phyloP scores from a whole-genome alignment of 2,329 filamentous ascomycete species.

The Beauveria australis region DNA sequence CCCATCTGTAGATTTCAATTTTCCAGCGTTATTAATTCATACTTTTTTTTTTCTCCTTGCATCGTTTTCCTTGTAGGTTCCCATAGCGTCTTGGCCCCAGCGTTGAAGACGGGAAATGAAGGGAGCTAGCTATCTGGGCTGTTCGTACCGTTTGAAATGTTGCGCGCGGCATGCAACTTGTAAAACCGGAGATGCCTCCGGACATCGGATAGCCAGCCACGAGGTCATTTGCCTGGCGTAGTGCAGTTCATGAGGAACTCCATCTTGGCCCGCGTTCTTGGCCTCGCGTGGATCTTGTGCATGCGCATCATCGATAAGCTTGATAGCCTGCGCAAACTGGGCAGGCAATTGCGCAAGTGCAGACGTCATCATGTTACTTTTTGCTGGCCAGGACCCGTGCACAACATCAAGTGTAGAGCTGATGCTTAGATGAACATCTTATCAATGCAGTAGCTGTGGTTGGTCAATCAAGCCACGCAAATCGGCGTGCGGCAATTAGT shows the following conservation, averaged over 20 bases:
- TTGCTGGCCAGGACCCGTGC: neutral
- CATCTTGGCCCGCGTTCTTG: slow-evolving; percentile 27
- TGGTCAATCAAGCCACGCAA: neutral
- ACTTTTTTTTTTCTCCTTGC: too few relatives aligned
- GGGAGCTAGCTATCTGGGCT: neutral
- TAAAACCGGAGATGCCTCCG: slow-evolving; percentile 57
- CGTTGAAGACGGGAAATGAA: too few relatives aligned
- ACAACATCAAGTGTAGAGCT: neutral
- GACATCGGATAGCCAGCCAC: slow-evolving; percentile 56
- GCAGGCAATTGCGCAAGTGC: slow-evolving; percentile 25
- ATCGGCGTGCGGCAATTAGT: neutral
- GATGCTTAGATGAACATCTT: neutral
- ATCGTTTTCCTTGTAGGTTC: too few relatives aligned
- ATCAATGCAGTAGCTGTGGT: neutral
- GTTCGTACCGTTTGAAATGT: slow-evolving; percentile 59
- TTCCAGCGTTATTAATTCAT: neutral
- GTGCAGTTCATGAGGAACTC: slow-evolving; percentile 69
- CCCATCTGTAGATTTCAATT: slow-evolving; percentile 47
- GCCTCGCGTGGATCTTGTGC: slow-evolving; percentile 22
- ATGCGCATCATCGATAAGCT: slow-evolving; percentile 62
- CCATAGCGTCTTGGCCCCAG: too few relatives aligned
- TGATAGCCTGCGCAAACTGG: slow-evolving; percentile 45
- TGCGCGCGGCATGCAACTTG: slow-evolving; percentile 74
- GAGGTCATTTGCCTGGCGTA: slow-evolving; percentile 73
- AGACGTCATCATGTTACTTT: neutral